These are phyloP conservation scores for Lactarius akahatsu DNA, from an alignment of 768 basidiomycete genomes.

Conservation along the genomic window DNA sequence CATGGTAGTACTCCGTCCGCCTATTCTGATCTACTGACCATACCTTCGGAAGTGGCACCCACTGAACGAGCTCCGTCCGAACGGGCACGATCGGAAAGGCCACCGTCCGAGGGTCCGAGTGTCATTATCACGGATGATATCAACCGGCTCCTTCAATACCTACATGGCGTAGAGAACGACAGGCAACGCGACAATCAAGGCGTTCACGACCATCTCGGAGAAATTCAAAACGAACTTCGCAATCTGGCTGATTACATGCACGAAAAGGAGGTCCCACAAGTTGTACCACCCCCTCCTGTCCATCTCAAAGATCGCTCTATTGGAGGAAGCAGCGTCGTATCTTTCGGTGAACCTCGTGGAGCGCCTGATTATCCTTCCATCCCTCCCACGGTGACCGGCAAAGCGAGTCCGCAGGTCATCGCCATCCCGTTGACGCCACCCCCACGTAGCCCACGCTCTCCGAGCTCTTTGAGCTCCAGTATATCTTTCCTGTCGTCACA, in stretches of 20 bases:
- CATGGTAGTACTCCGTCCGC: conserved; percentile 50
- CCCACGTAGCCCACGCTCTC: conserved; percentile 41
- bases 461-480: conserved; percentile 38
- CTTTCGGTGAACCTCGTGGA: conserved; percentile 32
- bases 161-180: conserved; percentile 63
- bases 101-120: conserved; percentile 34
- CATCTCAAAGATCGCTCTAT: conserved; percentile 25
- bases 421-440: conserved; percentile 47
- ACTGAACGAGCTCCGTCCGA: conserved; percentile 2
- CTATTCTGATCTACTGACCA: conserved; percentile 45
- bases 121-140: conserved; percentile 53
- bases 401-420: conserved; percentile 20
- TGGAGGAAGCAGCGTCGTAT: conserved; percentile 38
- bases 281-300: conserved; percentile 5
- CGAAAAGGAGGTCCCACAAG: conserved; percentile 19
- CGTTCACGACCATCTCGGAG: conserved; percentile 63
- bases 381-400: conserved; percentile 12
- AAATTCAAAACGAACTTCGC: conserved; percentile 66
- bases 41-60: conserved; percentile 36
- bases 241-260: conserved; percentile 46
- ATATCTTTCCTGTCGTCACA: conserved; percentile 56
- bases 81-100: not conserved
- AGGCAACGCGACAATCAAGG: conserved; percentile 65
- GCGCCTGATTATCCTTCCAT: conserved; percentile 20
- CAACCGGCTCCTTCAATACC: conserved; percentile 48